A percentile compares a stretch with the other conserved stretches of the same genome.
These are phyloP conservation scores for Acidomyces sp. DNA, from an alignment of 495 filamentous ascomycete species.

Conservation along the genomic window DNA sequence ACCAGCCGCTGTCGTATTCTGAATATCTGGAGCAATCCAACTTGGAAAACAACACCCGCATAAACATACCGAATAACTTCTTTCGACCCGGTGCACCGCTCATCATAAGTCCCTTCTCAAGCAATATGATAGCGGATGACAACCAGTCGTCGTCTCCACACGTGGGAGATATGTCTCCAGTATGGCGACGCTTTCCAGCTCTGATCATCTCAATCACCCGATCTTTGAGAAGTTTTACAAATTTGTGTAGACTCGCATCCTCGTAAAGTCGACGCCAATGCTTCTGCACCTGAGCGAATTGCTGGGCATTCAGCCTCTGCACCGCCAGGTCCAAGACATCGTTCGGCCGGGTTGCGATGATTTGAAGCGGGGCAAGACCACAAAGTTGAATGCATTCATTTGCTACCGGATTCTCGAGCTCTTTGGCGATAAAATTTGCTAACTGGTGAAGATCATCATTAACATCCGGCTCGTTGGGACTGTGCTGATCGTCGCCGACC, in stretches of 20 bases:
- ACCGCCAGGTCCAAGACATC: slow-evolving; percentile 18
- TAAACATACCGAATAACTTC: too few relatives aligned
- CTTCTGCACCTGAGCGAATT: slow-evolving; percentile 15
- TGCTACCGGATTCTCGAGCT: too few relatives aligned
- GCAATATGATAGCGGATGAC: slow-evolving; percentile 41
- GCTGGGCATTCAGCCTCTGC: slow-evolving; percentile 18
- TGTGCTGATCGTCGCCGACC: too few relatives aligned
- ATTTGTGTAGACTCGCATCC: slow-evolving; percentile 17
- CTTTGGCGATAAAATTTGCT: too few relatives aligned
- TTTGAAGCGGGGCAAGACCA: slow-evolving; percentile 6
- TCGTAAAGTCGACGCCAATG: slow-evolving; percentile 21
- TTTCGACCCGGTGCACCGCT: slow-evolving; percentile 58
- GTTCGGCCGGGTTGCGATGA: slow-evolving; percentile 8
- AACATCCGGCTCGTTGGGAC: too few relatives aligned
- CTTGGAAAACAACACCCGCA: too few relatives aligned
- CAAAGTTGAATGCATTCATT: slow-evolving; percentile 15
- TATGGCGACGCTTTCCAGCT: background rate
- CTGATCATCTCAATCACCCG: background rate
- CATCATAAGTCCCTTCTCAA: slow-evolving; percentile 75
- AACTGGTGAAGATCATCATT: too few relatives aligned
- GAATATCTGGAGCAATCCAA: too few relatives aligned
- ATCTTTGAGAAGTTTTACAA: background rate
- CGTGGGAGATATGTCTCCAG: background rate
- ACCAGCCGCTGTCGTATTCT: too few relatives aligned
- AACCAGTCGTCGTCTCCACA: slow-evolving; percentile 22